These are phyloP conservation scores for Penicillium alfredii DNA, from an alignment of 495 filamentous ascomycete genomes.

Conservation along the genomic window DNA sequence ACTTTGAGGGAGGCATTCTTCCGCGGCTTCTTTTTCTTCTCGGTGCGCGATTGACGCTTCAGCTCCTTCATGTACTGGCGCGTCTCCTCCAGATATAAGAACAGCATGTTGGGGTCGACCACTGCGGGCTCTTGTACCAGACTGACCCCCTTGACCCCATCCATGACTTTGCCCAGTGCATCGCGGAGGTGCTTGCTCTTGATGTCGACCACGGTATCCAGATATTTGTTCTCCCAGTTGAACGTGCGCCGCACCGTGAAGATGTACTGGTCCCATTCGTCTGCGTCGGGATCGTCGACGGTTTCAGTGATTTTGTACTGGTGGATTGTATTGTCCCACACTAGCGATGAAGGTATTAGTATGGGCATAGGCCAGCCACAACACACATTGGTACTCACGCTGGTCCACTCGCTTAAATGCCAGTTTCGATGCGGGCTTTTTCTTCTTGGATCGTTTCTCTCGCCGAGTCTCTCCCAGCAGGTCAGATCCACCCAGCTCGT, in stretches of 20 bases:
- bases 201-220: slow-evolving; percentile 73
- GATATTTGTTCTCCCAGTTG: slow-evolving; percentile 82
- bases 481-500: slow-evolving; percentile 9
- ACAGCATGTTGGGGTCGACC: slow-evolving; percentile 82
- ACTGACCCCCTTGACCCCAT: slow-evolving; percentile 74
- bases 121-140: slow-evolving; percentile 74
- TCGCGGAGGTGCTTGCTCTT: slow-evolving; percentile 77
- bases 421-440: slow-evolving; percentile 56
- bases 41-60: slow-evolving; percentile 53
- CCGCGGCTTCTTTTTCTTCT: slow-evolving; percentile 61
- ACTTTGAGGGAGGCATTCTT: slow-evolving; percentile 50
- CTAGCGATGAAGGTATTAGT: slow-evolving; percentile 18
- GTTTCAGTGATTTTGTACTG: slow-evolving; percentile 81
- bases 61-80: slow-evolving; percentile 59
- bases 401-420: slow-evolving; percentile 87
- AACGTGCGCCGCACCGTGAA: slow-evolving; percentile 85
- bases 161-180: slow-evolving; percentile 67
- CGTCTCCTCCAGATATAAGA: slow-evolving; percentile 79
- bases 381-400: slow-evolving; percentile 30
- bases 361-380: neutral
- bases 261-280: slow-evolving; percentile 78
- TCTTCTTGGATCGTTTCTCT: slow-evolving; percentile 28
- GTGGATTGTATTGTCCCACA: slow-evolving; percentile 74
- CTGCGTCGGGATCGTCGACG: slow-evolving; percentile 60
- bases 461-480: slow-evolving; percentile 10